Evolutionary conservation across 768 basidiomycete species (phyloP), one percentile per base, ranked within the genome.

Genomic region (Naganishia friedmannii): DNA sequence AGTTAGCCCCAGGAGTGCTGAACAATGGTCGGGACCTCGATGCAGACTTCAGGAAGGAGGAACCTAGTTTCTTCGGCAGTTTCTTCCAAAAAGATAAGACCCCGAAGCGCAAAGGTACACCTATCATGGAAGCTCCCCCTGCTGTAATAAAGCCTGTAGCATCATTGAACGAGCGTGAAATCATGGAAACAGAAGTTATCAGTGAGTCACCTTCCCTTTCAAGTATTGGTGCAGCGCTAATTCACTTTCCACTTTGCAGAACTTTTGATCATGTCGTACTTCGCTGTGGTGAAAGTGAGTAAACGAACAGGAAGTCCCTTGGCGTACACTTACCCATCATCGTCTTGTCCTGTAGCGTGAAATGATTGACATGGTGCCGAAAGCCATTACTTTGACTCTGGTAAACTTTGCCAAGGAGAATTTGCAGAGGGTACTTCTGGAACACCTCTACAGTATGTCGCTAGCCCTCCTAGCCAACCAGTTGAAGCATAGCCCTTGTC

Each of bases 291-390:
- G 67, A 98, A 99, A 84, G 60, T 63, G 32, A 89, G 94, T n/a
- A 65, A 3, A 63, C 70, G 67, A 70, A 34, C 55, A 53, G 54
- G 69, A 65, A 51, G 55, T 51, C 57, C 15, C 45, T 4, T 15
- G 8, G 28, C 34, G 3, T 31, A 2, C n/a, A 23, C 21, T 29
- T n/a, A 19, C 26, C 51, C 9, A 46, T 17, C 15, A 13, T 48
- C 23, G 12, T 31, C 19, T 5, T 42, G 28, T 65, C 45, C 7
- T 51, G 58, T 73, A 63, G 60, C 60, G 77, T 70, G 95, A 97
- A 83, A 93, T 98, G 91, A 98, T 98, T 77, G 95, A 98, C 82
- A 96, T 96, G 93, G 91, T 98, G 29, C 95, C 95, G 9, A 99
- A 99, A 82, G 92, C 92, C 21, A 92, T 96, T 79, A 88, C 90